Percentiles rank a stretch among this genome's conserved stretches.
Evolutionary conservation across 2,329 filamentous ascomycete species (phyloP).

Genomic region (Chrysoporthe austroafricana): DNA sequence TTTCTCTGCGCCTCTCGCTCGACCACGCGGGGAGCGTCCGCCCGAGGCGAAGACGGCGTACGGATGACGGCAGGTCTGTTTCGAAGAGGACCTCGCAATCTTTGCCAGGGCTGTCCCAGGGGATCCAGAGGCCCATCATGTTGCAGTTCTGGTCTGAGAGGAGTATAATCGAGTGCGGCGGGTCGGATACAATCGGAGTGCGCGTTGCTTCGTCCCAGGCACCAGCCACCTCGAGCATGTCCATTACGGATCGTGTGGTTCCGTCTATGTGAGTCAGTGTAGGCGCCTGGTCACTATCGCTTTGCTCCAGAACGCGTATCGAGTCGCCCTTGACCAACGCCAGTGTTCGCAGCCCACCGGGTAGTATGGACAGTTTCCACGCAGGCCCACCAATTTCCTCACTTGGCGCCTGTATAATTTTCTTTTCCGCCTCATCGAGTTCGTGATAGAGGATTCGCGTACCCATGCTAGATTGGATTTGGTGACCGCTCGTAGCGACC

Average conservation of each 20-base stretch:
- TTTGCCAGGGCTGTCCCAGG: slow-evolving; percentile 45
- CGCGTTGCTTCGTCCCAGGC: slow-evolving; percentile 30
- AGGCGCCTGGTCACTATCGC: neutral
- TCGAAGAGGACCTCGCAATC: slow-evolving; percentile 57
- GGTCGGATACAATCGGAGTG: slow-evolving; percentile 22
- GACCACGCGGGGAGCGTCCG: slow-evolving; percentile 59
- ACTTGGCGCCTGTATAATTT: slow-evolving; percentile 50
- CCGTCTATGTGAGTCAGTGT: slow-evolving; percentile 48
- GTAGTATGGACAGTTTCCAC: slow-evolving; percentile 38
- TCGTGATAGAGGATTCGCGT: slow-evolving; percentile 33
- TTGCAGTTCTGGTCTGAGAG: slow-evolving; percentile 52
- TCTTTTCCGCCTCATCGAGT: slow-evolving; percentile 55
- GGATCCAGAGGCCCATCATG: slow-evolving; percentile 56
- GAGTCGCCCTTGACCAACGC: slow-evolving; percentile 60
- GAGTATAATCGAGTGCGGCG: slow-evolving; percentile 48
- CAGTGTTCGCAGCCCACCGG: slow-evolving; percentile 51
- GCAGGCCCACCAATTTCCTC: slow-evolving; percentile 59
- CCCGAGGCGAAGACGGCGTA: slow-evolving; percentile 59
- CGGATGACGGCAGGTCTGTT: slow-evolving; percentile 57
- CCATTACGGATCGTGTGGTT: slow-evolving; percentile 46
- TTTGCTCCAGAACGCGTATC: slow-evolving; percentile 54
- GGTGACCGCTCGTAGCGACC: slow-evolving; percentile 37
- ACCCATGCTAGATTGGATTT: slow-evolving; percentile 38
- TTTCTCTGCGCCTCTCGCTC: slow-evolving; percentile 34
- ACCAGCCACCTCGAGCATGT: slow-evolving; percentile 52